phyloP scores from a whole-genome alignment of 2,329 filamentous ascomycete species.

The Fusarium equiseti region DNA sequence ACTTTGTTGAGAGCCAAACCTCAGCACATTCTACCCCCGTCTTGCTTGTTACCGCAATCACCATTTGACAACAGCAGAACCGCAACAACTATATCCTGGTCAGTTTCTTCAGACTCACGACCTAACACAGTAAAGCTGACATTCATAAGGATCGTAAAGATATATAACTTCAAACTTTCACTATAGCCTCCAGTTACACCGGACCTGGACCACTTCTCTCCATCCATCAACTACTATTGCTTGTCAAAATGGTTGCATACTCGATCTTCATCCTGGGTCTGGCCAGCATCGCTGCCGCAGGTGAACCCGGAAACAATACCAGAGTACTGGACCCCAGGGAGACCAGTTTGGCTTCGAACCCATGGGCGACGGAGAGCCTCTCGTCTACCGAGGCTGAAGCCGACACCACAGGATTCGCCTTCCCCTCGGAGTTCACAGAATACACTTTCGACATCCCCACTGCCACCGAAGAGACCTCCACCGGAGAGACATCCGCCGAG shows the following conservation, averaged over 20 bases:
- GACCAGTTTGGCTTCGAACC: not conserved
- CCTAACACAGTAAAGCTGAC: too few species aligned
- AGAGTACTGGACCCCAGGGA: not conserved
- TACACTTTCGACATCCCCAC: not conserved
- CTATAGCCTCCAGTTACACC: rapidly evolving
- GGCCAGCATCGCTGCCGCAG: not conserved
- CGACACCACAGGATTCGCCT: not conserved
- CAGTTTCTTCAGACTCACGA: too few species aligned
- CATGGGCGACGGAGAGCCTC: not conserved
- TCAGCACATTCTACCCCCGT: rapidly evolving
- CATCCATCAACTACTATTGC: not conserved
- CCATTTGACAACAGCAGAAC: not conserved
- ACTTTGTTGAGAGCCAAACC: not conserved
- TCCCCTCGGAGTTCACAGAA: not conserved
- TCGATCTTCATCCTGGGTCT: rapidly evolving
- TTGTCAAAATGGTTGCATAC: not conserved
- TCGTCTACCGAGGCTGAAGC: not conserved
- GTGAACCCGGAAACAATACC: not conserved
- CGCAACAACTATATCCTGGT: not conserved
- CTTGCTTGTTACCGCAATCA: not conserved
- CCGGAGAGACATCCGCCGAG: not conserved
- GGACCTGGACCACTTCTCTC: rapidly evolving
- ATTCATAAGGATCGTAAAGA: not conserved
- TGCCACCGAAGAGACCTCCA: not conserved
- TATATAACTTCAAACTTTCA: not conserved